phyloP scores from a whole-genome alignment of 2,329 filamentous ascomycete genomes.

The Tolypocladium guangdongense region DNA sequence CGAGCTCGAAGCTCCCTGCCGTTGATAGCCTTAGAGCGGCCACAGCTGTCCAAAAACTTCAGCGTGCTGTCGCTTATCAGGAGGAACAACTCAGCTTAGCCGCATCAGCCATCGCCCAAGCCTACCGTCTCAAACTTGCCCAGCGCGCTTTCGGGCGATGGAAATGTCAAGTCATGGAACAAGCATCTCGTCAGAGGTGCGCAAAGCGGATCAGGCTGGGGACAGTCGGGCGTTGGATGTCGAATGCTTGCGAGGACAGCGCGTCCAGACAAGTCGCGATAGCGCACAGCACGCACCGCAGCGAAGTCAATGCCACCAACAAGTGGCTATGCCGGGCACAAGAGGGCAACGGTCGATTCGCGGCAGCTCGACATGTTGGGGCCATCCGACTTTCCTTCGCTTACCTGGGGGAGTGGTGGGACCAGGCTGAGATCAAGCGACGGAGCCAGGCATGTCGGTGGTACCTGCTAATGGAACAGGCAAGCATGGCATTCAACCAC shows the following conservation, averaged over 20 bases:
- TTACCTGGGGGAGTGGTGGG: slow-evolving; percentile 19
- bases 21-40: slow-evolving; percentile 18
- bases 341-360: neutral
- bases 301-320: neutral
- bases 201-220: slow-evolving; percentile 7
- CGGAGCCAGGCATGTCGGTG: slow-evolving; percentile 13
- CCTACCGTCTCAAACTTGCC: slow-evolving; percentile 9
- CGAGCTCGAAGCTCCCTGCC: slow-evolving; percentile 16
- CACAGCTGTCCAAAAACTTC: slow-evolving; percentile 22
- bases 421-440: slow-evolving; percentile 15
- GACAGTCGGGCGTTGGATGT: neutral
- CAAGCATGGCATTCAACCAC: slow-evolving; percentile 11
- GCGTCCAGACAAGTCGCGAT: neutral
- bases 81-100: slow-evolving; percentile 15
- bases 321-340: neutral
- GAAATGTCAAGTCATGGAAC: slow-evolving; percentile 14
- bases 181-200: slow-evolving; percentile 9
- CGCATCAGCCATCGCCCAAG: slow-evolving; percentile 11
- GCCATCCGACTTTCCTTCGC: slow-evolving; percentile 8
- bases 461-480: slow-evolving; percentile 9
- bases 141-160: slow-evolving; percentile 14
- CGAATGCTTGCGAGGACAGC: neutral
- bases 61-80: slow-evolving; percentile 15
- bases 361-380: slow-evolving; percentile 7
- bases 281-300: neutral